Evolutionary conservation across 345 rosid genomes (phyloP), one percentile per base, ranked within the genome.

Genomic region (Schrenkiella parvula): DNA sequence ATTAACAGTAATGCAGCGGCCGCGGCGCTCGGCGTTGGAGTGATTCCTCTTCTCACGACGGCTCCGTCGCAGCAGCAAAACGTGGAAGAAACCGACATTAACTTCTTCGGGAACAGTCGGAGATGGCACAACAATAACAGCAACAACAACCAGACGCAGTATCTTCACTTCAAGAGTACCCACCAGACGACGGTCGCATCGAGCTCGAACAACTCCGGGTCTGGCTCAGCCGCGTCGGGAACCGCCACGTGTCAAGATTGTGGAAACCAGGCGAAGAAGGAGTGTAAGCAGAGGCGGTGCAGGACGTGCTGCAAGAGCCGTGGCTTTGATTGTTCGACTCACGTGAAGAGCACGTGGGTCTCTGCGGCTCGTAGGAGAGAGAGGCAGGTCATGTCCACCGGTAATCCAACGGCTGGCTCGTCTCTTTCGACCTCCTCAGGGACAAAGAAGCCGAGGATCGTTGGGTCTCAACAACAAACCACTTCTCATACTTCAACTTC

Each of bases 261-360:
- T 66, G 99, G 99, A 9, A 95, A 95, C 88, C 98, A 95, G 59
- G 95, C 99, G 1, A 95, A 95, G 89, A 95, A 95, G 31, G 99
- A 89, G 62, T 95, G 99, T 23, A 79, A 66, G 70, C 92, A 86
- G 63, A 77, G 92, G 54, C 81, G 99, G 81, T 95, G 99, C 46
- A 75, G 99, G 73, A 91, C 99, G 1, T 95, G 99, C 55, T 95
- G 99, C 62, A 91, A 89, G 72, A 91, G 97, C 66, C 90, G 98
- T 31, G 96, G 99, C 31, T 91, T 85, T 75, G 96, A 88, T 63
- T 95, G 99, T 56, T 32, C 83, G 17, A 95, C 99, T 25, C 99
- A 95, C 81, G 93, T 95, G 74, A 95, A 86, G 79, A 95, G 99
- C 89, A 95, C 99, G 48, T 95, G 99, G 99, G 98, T 95, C 4